These are phyloP conservation scores for Serendipita sp. DNA, from an alignment of 768 basidiomycete genomes.

Conservation along the genomic window DNA sequence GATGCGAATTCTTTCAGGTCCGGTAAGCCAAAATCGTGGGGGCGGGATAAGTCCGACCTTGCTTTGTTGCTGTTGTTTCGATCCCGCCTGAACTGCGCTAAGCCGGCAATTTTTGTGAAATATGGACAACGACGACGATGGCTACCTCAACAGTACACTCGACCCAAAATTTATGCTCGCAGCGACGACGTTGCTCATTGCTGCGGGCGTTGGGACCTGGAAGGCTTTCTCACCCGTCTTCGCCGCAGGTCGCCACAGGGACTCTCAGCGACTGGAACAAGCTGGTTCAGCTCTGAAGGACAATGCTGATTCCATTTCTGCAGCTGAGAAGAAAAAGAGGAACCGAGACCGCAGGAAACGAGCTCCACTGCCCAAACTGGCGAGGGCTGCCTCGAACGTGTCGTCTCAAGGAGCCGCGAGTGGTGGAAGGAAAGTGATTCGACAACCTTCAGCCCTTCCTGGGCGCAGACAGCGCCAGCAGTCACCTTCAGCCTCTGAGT, in stretches of 20 bases:
- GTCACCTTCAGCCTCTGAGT: neutral
- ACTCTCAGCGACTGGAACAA: neutral
- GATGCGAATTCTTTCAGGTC: too few species aligned
- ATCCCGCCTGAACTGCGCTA: too few species aligned
- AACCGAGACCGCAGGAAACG: neutral
- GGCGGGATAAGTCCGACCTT: too few species aligned
- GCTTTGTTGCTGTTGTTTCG: too few species aligned
- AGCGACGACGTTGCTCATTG: neutral
- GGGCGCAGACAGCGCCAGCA: neutral
- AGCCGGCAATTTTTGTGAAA: neutral
- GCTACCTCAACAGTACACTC: neutral
- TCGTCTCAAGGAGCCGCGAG: neutral
- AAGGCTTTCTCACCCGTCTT: neutral
- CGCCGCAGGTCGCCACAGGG: neutral
- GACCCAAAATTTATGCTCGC: constrained; percentile 3
- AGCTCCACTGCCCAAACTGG: neutral
- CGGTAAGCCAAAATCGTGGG: too few species aligned
- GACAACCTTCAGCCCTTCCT: neutral
- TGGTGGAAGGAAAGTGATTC: neutral
- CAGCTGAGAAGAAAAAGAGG: neutral
- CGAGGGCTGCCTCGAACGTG: neutral
- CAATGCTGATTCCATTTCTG: neutral
- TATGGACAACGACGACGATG: neutral
- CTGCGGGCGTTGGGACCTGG: constrained; percentile 3
- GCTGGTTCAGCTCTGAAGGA: neutral